phyloP scores from a whole-genome alignment of 2,329 filamentous ascomycete species.

The Aspergillus arachidicola region DNA sequence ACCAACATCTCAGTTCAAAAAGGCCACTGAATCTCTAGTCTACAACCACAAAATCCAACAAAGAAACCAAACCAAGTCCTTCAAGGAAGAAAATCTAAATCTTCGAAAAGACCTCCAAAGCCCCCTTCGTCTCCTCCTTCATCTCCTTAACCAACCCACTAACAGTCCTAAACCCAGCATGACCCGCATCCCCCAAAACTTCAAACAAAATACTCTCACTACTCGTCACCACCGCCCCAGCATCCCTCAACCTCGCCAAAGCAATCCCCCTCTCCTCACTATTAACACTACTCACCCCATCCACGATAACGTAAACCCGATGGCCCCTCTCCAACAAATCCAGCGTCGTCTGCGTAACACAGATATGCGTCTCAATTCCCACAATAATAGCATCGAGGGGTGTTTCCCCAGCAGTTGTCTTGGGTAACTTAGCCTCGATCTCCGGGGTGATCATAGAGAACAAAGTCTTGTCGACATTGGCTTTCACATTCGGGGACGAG shows the following conservation, averaged over 20 bases:
- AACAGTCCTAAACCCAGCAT: constrained; percentile 70
- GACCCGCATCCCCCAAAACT: constrained; percentile 77
- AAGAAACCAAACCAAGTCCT: not conserved
- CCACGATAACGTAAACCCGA: constrained; percentile 81
- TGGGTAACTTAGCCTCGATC: constrained; percentile 50
- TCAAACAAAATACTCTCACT: constrained; percentile 92
- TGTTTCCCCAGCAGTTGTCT: constrained; percentile 33
- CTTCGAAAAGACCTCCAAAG: constrained; percentile 67
- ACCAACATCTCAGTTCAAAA: not conserved
- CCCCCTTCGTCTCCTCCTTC: constrained; percentile 68
- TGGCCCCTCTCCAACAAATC: constrained; percentile 77
- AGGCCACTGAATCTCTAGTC: not conserved
- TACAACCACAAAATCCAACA: not conserved
- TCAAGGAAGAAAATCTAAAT: constrained; percentile 38
- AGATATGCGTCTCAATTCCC: constrained; percentile 93
- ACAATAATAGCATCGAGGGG: constrained; percentile 71
- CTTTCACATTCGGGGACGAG: constrained; percentile 49
- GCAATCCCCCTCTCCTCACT: constrained; percentile 78
- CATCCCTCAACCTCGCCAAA: constrained; percentile 71
- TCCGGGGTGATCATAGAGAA: constrained; percentile 86
- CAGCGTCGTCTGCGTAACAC: constrained; percentile 87
- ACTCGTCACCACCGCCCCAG: constrained; percentile 77
- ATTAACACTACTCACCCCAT: constrained; percentile 89
- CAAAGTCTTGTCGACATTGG: constrained; percentile 77
- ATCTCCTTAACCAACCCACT: constrained; percentile 79